These are phyloP conservation scores for Penicillium sp. DNA, from an alignment of 2,329 filamentous ascomycete species.

Conservation along the genomic window DNA sequence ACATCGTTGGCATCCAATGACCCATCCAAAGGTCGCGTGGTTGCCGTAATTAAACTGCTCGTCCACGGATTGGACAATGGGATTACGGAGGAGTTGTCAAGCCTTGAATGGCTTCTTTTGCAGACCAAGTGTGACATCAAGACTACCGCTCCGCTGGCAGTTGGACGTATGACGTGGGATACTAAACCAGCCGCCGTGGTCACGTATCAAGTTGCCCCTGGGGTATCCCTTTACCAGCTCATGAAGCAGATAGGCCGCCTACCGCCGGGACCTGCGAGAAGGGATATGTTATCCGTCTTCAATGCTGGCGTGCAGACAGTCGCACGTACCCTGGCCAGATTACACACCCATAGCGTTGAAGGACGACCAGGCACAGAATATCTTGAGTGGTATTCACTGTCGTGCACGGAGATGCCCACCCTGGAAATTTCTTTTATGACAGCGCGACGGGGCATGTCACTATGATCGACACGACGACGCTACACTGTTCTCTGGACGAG, in stretches of 20 bases:
- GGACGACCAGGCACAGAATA: neutral
- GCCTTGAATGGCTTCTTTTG: neutral
- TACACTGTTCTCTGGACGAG: neutral
- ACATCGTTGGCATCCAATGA: neutral
- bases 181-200: neutral
- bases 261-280: neutral
- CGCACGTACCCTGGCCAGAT: neutral
- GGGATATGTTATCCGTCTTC: neutral
- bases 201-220: neutral
- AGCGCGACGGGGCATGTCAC: neutral
- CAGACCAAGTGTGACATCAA: neutral
- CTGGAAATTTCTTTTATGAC: slow-evolving; percentile 2
- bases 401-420: neutral
- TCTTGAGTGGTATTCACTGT: neutral
- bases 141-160: neutral
- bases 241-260: neutral
- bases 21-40: neutral
- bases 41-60: neutral
- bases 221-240: neutral
- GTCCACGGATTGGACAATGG: neutral
- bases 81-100: slow-evolving; percentile 1
- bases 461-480: neutral
- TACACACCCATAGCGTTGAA: neutral
- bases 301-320: neutral
- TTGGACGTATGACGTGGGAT: neutral